Conservation (phyloP, 2,329 filamentous ascomycete species). For the Arthrobotrys megalospora region DNA sequence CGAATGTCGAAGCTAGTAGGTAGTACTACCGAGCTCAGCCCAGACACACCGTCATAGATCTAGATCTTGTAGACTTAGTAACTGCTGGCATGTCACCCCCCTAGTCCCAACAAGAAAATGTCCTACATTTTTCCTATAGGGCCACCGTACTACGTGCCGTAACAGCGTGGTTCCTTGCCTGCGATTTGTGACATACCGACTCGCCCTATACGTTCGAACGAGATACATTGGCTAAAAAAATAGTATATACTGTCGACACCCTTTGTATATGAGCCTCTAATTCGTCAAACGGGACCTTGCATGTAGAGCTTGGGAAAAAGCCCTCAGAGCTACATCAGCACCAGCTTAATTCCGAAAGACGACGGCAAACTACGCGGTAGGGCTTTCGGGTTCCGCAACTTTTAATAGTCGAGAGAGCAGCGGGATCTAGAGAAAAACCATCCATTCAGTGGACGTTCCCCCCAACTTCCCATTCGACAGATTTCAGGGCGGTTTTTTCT, state of each 20-base stretch:
- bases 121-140: constrained; percentile 32
- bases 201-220: constrained; percentile 40
- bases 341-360: constrained; percentile 40
- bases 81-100: constrained; percentile 34
- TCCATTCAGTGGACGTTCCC: background rate
- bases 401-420: constrained; percentile 27
- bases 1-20: constrained; percentile 20
- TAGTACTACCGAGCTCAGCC: constrained; percentile 41
- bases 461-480: constrained; percentile 21
- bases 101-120: constrained; percentile 8
- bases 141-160: constrained; percentile 31
- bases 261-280: constrained; percentile 14
- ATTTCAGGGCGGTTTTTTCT: constrained; percentile 32
- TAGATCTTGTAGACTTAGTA: constrained; percentile 28
- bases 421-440: constrained; percentile 27
- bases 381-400: constrained; percentile 44
- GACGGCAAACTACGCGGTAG: constrained; percentile 55
- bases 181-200: constrained; percentile 31
- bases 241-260: constrained; percentile 22
- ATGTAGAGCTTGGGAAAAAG: constrained; percentile 8
- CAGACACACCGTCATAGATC: constrained; percentile 25
- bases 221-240: constrained; percentile 40
- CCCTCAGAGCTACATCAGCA: constrained; percentile 20
- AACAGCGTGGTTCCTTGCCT: constrained; percentile 23
- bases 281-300: constrained; percentile 32